Percentiles rank a stretch among this genome's conserved stretches.
Evolutionary conservation across 805 yeast species (phyloP).

Genomic region (Wickerhamiella azyma): DNA sequence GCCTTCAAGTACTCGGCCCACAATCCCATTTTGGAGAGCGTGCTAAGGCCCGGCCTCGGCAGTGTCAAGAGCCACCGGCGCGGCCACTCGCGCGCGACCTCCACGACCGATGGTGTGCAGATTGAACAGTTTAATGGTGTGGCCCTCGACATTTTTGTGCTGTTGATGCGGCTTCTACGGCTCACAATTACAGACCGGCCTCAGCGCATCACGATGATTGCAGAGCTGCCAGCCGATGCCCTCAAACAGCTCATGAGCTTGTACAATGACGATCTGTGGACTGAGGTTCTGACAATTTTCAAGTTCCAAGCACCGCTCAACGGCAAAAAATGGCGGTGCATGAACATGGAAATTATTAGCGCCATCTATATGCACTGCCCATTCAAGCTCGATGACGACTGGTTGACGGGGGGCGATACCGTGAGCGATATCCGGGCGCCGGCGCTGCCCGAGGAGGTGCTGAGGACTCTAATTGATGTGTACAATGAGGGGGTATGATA

Average conservation of each 20-base stretch:
- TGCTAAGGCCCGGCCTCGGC: slow-evolving; percentile 7
- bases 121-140: slow-evolving; percentile 12
- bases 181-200: slow-evolving; percentile 52
- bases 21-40: slow-evolving; percentile 16
- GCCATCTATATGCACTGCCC: slow-evolving; percentile 68
- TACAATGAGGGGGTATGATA: slow-evolving; percentile 27
- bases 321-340: slow-evolving; percentile 86
- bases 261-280: slow-evolving; percentile 48
- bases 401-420: slow-evolving; percentile 76
- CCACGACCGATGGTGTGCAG: slow-evolving; percentile 7
- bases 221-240: slow-evolving; percentile 45
- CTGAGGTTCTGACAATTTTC: slow-evolving; percentile 57
- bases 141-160: slow-evolving; percentile 26
- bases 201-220: slow-evolving; percentile 54
- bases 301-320: slow-evolving; percentile 78
- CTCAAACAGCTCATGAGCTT: slow-evolving; percentile 45
- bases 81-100: neutral
- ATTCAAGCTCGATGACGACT: slow-evolving; percentile 62
- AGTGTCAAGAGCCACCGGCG: neutral
- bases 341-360: slow-evolving; percentile 86
- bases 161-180: slow-evolving; percentile 42
- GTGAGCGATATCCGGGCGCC: slow-evolving; percentile 64
- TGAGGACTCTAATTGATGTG: slow-evolving; percentile 64
- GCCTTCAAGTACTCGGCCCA: slow-evolving; percentile 26
- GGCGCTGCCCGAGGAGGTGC: slow-evolving; percentile 71